phyloP scores from a whole-genome alignment of 2,329 filamentous ascomycete genomes.

The Xylariaceae sp. region DNA sequence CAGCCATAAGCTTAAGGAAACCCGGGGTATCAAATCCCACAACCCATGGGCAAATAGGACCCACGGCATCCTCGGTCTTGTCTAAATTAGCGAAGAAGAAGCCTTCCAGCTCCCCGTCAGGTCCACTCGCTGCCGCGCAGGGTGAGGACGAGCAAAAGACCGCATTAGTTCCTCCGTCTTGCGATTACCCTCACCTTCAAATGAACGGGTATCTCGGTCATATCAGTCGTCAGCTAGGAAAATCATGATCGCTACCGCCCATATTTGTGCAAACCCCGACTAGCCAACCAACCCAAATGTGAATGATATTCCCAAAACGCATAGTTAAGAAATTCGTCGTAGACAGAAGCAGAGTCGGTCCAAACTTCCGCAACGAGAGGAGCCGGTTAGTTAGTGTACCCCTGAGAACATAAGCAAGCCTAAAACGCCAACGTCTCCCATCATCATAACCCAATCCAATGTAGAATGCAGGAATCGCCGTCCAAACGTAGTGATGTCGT shows the following conservation, averaged over 20 bases:
- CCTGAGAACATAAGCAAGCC: conserved; percentile 24
- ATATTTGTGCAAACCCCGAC: conserved; percentile 17
- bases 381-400: conserved; percentile 21
- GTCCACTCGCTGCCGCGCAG: conserved; percentile 7
- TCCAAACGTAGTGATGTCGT: conserved; percentile 11
- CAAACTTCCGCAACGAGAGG: conserved; percentile 37
- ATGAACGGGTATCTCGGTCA: conserved; percentile 40
- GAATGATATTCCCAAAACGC: conserved; percentile 12
- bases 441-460: conserved; percentile 21
- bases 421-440: conserved; percentile 32
- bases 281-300: conserved; percentile 12
- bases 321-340: conserved; percentile 2
- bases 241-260: conserved; percentile 23
- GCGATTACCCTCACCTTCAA: conserved; percentile 39
- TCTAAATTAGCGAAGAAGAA: conserved; percentile 19
- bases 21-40: conserved; percentile 34
- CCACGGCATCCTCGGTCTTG: conserved; percentile 15
- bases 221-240: conserved; percentile 37
- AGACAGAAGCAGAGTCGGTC: conserved; percentile 12
- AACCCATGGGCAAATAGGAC: conserved; percentile 17
- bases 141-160: conserved; percentile 24
- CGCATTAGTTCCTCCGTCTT: conserved; percentile 33
- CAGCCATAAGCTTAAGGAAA: conserved; percentile 18
- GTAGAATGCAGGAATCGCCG: conserved; percentile 24
- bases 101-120: conserved; percentile 1